Conservation (phyloP, 2,329 filamentous ascomycete genomes). For the Cordyceps cicadae region DNA sequence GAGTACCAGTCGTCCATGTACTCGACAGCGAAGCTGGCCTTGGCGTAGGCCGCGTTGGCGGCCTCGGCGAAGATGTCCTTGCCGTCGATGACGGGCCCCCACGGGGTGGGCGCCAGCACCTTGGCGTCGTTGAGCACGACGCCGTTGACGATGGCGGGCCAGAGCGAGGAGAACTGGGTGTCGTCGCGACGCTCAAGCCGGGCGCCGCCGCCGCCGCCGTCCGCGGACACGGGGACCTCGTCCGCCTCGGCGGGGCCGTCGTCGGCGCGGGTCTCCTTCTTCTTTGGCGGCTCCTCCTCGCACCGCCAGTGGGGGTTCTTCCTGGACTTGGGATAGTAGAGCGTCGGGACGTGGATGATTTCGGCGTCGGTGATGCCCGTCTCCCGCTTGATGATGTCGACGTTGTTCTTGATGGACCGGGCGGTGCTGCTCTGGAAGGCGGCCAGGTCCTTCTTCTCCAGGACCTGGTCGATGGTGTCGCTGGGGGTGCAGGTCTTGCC, state of each 20-base stretch:
- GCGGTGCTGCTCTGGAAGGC: constrained; percentile 10
- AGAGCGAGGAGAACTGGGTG: no score
- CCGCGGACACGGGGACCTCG: no score
- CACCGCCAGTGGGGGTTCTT: no score
- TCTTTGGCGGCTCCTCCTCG: no score
- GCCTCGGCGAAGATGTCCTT: not conserved
- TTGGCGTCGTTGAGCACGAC: constrained; percentile 16
- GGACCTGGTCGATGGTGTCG: constrained; percentile 15
- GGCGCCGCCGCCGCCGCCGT: no score
- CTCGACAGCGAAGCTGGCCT: not conserved
- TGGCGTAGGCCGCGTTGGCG: not conserved
- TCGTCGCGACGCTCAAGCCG: no score
- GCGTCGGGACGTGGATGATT: constrained; percentile 17
- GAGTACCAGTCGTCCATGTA: constrained; percentile 10
- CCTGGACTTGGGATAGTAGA: constrained; percentile 12
- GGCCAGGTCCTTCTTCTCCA: constrained; percentile 12
- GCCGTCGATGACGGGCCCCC: constrained; percentile 1
- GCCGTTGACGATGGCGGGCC: constrained; percentile 15
- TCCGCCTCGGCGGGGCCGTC: no score
- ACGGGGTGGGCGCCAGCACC: constrained; percentile 4
- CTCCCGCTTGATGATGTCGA: constrained; percentile 18
- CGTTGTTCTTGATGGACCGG: constrained; percentile 17
- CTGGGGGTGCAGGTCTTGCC: constrained; percentile 10
- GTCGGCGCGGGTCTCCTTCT: no score
- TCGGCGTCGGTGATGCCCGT: constrained; percentile 19